phyloP scores from a whole-genome alignment of 768 basidiomycete genomes.

The Tricholoma saponaceum region DNA sequence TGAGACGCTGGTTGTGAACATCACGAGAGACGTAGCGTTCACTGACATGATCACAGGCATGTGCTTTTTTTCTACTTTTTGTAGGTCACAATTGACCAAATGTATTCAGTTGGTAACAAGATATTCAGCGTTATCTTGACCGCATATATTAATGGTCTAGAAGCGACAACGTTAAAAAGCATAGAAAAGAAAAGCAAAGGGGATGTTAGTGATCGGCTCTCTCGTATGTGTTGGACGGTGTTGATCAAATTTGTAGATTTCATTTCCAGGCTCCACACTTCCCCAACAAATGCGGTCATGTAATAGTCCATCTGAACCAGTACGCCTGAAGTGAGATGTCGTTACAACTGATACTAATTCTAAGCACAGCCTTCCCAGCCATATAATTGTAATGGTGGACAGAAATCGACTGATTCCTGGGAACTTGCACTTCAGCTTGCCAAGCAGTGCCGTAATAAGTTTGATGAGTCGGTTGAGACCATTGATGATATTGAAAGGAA shows the following conservation, averaged over 20 bases:
- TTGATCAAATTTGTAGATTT: not conserved
- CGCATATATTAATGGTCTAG: conserved; percentile 15
- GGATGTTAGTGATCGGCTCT: not conserved
- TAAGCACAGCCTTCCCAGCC: not conserved
- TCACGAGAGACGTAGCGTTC: conserved; percentile 9
- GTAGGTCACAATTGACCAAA: too few species aligned
- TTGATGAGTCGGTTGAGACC: conserved; percentile 2
- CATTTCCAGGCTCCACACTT: not conserved
- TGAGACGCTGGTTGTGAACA: conserved; percentile 13
- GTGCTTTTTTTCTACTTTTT: not conserved
- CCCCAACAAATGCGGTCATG: not conserved
- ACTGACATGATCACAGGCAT: conserved; percentile 18
- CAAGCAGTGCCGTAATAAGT: conserved; percentile 3
- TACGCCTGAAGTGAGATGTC: not conserved
- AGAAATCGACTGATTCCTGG: conserved; percentile 9
- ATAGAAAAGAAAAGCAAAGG: conserved; percentile 1
- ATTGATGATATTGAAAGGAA: conserved; percentile 7
- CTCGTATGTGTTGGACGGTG: not conserved
- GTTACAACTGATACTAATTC: not conserved
- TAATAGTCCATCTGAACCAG: not conserved
- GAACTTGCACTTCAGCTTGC: conserved; percentile 8
- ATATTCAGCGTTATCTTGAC: conserved; percentile 15
- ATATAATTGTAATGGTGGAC: not conserved
- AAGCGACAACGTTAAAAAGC: conserved; percentile 2
- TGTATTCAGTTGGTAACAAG: conserved; percentile 7